phyloP scores from a whole-genome alignment of 805 yeast species.

The Zygoascus tannicola region DNA sequence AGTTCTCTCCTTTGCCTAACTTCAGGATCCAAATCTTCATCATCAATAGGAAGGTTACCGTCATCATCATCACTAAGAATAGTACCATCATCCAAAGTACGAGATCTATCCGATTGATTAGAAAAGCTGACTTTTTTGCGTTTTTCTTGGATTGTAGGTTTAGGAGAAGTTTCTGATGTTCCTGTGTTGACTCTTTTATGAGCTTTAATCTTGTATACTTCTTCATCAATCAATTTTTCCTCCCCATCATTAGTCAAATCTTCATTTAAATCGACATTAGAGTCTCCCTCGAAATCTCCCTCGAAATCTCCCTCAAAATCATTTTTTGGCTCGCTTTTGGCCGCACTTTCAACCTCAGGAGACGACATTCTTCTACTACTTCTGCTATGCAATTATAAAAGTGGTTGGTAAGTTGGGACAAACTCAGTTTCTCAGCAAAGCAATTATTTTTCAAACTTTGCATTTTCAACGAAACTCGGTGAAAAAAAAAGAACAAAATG shows the following conservation, averaged over 20 bases:
- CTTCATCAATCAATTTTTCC: conserved; percentile 28
- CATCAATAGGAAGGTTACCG: conserved; percentile 13
- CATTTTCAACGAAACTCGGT: background rate
- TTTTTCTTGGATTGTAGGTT: background rate
- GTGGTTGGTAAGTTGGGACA: background rate
- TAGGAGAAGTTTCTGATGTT: background rate
- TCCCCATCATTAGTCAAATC: conserved; percentile 19
- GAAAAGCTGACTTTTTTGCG: background rate
- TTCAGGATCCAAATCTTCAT: conserved; percentile 26
- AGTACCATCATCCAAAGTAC: conserved; percentile 13
- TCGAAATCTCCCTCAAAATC: conserved; percentile 8
- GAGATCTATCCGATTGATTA: background rate
- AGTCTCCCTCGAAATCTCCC: conserved; percentile 8
- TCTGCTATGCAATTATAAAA: background rate
- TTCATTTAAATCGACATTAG: conserved; percentile 19
- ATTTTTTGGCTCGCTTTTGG: background rate
- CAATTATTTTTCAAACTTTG: background rate
- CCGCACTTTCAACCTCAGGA: background rate
- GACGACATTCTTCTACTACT: background rate
- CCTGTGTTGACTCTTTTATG: conserved; percentile 24
- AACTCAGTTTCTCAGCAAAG: background rate
- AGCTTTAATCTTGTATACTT: conserved; percentile 30
- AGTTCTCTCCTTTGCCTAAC: conserved; percentile 58
- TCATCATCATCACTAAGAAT: conserved; percentile 15
- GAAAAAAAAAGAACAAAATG: conserved; percentile 17